phyloP scores from a whole-genome alignment of 2,329 filamentous ascomycete genomes.

The Colletotrichum coccodes region DNA sequence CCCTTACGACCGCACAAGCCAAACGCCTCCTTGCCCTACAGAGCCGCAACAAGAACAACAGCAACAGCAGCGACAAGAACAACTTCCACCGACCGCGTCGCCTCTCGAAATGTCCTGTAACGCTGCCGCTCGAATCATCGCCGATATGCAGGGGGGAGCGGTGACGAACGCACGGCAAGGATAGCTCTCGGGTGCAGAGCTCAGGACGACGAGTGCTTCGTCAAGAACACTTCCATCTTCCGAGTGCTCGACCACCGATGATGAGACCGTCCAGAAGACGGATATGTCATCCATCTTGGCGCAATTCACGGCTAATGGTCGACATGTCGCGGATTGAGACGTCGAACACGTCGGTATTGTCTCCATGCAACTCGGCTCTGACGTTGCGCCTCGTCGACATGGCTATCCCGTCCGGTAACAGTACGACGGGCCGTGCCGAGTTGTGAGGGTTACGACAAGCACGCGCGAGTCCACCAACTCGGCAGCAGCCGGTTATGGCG shows the following conservation, averaged over 20 bases:
- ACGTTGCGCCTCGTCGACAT: background rate
- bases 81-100: conserved; percentile 35
- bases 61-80: background rate
- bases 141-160: conserved; percentile 48
- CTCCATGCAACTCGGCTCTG: background rate
- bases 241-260: conserved; percentile 43
- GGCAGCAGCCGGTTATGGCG: background rate
- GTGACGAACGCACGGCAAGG: conserved; percentile 39
- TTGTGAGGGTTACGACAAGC: too few species aligned
- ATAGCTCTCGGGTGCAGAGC: conserved; percentile 42
- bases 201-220: conserved; percentile 41
- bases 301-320: background rate
- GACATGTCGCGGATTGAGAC: background rate
- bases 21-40: conserved; percentile 27
- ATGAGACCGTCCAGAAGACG: background rate
- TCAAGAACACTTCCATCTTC: conserved; percentile 47
- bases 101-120: conserved; percentile 47
- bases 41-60: background rate
- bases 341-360: background rate
- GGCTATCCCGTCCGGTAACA: background rate
- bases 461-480: background rate
- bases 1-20: conserved; percentile 6
- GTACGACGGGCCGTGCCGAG: background rate
- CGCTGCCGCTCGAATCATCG: conserved; percentile 48
- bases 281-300: background rate